A percentile compares a stretch with the other conserved stretches of the same genome.
Evolutionary conservation across 2,329 filamentous ascomycete genomes (phyloP).

Genomic region (Talaromyces sp.): DNA sequence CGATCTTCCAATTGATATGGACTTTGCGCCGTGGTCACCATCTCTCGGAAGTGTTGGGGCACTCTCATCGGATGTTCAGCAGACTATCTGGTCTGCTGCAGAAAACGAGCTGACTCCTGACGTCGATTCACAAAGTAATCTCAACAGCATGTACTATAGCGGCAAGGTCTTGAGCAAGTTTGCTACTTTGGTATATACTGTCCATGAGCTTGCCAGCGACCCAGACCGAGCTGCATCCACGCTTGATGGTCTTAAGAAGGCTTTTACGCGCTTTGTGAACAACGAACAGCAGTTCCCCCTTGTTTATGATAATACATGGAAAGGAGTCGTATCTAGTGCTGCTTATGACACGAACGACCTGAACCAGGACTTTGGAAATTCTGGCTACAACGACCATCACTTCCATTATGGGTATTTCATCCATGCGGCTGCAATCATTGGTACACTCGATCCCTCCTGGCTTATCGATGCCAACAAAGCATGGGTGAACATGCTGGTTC

Average conservation of each 20-base stretch:
- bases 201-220: conserved; percentile 63
- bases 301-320: conserved; percentile 64
- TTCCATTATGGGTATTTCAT: conserved; percentile 81
- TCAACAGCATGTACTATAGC: conserved; percentile 88
- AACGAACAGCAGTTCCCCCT: conserved; percentile 67
- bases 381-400: conserved; percentile 66
- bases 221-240: conserved; percentile 56
- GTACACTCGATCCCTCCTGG: conserved; percentile 74
- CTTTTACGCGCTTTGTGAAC: conserved; percentile 64
- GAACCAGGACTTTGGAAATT: conserved; percentile 84
- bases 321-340: conserved; percentile 74
- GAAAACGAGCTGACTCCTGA: conserved; percentile 73
- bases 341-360: conserved; percentile 68
- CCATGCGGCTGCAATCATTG: conserved; percentile 80
- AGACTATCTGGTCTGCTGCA: conserved; percentile 61
- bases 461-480: conserved; percentile 66
- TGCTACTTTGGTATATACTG: conserved; percentile 65
- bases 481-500: conserved; percentile 79
- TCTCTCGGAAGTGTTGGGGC: conserved; percentile 36
- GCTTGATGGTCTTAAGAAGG: conserved; percentile 61
- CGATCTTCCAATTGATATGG: conserved; percentile 69
- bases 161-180: conserved; percentile 84
- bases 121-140: conserved; percentile 68
- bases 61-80: conserved; percentile 53
- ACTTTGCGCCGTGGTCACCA: conserved; percentile 75